Percentiles rank a stretch among this genome's conserved stretches.
phyloP scores from a whole-genome alignment of 108 stramenopile species.

The Fragilaria crotonensis region DNA sequence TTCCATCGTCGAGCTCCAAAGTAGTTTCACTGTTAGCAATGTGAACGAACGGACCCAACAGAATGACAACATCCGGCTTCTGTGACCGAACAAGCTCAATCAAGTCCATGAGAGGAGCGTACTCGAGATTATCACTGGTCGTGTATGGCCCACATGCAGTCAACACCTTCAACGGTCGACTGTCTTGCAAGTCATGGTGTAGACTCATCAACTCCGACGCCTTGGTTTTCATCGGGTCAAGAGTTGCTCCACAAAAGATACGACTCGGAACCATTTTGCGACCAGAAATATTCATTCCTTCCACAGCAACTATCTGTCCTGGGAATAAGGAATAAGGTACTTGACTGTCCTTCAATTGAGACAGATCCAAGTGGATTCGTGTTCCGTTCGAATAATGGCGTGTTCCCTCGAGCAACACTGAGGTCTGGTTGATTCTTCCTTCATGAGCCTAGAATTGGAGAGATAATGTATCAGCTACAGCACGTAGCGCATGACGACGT shows the following conservation, averaged over 20 bases:
- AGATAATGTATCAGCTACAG: background rate
- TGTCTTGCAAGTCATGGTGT: slow-evolving; percentile 41
- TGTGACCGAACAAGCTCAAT: slow-evolving; percentile 42
- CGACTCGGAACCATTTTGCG: slow-evolving; percentile 64
- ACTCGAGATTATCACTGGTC: slow-evolving; percentile 80
- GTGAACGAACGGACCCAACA: slow-evolving; percentile 96
- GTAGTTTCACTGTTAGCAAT: slow-evolving; percentile 30
- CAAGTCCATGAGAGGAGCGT: slow-evolving; percentile 86
- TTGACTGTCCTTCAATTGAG: slow-evolving; percentile 21
- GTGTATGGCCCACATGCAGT: slow-evolving; percentile 89
- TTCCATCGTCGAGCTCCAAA: slow-evolving; percentile 45
- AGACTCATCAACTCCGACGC: slow-evolving; percentile 39
- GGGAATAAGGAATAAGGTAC: slow-evolving; percentile 84
- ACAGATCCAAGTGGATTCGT: slow-evolving; percentile 74
- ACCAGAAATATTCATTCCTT: slow-evolving; percentile 86
- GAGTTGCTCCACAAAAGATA: slow-evolving; percentile 62
- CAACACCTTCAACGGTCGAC: slow-evolving; percentile 61
- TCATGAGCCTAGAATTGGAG: slow-evolving; percentile 69
- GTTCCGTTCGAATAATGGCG: slow-evolving; percentile 75
- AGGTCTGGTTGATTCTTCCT: slow-evolving; percentile 83
- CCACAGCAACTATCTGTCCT: slow-evolving; percentile 93
- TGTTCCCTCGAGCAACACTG: slow-evolving; percentile 86
- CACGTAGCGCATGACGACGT: background rate
- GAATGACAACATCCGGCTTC: slow-evolving; percentile 87
- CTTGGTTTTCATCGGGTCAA: slow-evolving; percentile 27